Percentiles rank a stretch among this genome's conserved stretches.
phyloP scores from a whole-genome alignment of 306 rosid species.

The Lathyrus sativus region DNA sequence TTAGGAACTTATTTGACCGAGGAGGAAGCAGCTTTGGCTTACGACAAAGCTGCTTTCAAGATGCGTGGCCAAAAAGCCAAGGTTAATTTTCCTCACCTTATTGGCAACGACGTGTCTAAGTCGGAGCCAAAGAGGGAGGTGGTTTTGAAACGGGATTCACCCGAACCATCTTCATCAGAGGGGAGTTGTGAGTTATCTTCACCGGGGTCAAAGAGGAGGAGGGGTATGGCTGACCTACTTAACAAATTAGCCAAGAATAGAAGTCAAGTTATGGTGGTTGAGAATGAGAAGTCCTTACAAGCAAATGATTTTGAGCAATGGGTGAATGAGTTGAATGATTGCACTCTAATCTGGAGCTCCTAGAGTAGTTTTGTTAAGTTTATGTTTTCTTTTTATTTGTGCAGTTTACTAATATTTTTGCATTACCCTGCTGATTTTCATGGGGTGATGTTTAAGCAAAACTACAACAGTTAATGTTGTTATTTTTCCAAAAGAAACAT shows the following conservation, averaged over 20 bases:
- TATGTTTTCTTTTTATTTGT: neutral
- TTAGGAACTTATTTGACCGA: no score
- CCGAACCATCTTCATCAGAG: neutral
- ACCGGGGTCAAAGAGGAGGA: no score
- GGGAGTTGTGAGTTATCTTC: no score
- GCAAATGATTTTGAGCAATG: conserved; percentile 21
- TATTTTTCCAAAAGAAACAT: neutral
- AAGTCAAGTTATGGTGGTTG: neutral
- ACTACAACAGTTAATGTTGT: neutral
- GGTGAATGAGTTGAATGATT: conserved; percentile 27
- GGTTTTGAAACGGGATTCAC: no score
- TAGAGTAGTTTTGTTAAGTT: neutral
- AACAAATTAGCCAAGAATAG: no score
- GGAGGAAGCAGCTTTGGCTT: no score
- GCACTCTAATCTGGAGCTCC: neutral
- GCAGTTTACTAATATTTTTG: conserved; percentile 26
- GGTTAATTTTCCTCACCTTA: no score
- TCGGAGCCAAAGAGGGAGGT: no score
- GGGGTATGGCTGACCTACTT: no score
- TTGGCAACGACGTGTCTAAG: no score
- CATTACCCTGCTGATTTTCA: conserved; percentile 22
- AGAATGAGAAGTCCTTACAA: neutral
- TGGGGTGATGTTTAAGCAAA: conserved; percentile 21
- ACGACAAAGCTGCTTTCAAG: no score
- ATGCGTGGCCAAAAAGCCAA: no score